Base-by-base conservation (phyloP, 1,139 yeast species). In the Zhuliangozyma blackwelliae region DNA sequence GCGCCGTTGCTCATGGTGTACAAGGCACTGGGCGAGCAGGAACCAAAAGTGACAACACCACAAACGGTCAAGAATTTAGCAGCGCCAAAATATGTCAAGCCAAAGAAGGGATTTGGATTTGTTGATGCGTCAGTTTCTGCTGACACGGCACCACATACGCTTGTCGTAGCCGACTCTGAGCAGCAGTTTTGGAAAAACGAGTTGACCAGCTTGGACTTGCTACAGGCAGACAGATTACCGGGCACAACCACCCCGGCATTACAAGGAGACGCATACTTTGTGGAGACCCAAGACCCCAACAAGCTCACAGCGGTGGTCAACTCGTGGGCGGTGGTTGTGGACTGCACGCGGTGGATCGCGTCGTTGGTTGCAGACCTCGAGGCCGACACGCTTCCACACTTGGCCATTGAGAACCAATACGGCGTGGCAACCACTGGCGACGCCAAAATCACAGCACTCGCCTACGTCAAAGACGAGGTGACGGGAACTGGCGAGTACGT, bases 91-190 rank as follows among this genome's bases (percentile, higher is more conserved):
- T 69, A 68, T 40, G 44, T 40, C 1, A 56, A 51, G 29, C 70
- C 72, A 1, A 44, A 39, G 16, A 49, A 46, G 27, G 75, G 75
- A 0, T 68, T 67, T 47, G 75, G 75, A 0, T 69, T 54, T 42
- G 41, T 66, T 13, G 68, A 63, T 28, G 49, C 53, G 3, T 36
- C 51, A 2, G 63, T 53, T 7, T 46, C 46, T 7, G 52, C 47
- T 9, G 49, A 35, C 26, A 28, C 29, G 8, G 43, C 38, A 21
- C 40, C 33, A 12, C 37, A 37, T 20, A n/a, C n/a, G n/a, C n/a
- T n/a, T n/a, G 29, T 25, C 11, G 33, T 13, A 10, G 23, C 25
- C 9, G 38, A 37, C 20, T 33, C 35, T 5, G 40, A 37, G 23
- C 31, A 31, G 27, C 6, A 33, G 10, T 47, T 47, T 32, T 44